Evolutionary conservation across 441 rosid species (phyloP).

Genomic region (Hura crepitans): DNA sequence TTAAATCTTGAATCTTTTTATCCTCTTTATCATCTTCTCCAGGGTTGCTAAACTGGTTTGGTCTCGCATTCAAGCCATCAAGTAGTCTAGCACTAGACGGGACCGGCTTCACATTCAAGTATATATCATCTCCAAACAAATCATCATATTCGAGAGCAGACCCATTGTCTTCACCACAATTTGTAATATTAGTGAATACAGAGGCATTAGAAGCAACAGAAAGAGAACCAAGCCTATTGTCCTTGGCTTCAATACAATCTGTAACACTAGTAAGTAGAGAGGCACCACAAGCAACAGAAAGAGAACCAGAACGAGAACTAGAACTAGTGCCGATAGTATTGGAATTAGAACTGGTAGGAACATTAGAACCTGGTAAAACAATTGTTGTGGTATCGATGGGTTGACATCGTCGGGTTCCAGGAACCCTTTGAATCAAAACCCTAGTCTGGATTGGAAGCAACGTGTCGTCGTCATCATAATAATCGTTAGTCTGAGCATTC

Average conservation of each 20-base stretch:
- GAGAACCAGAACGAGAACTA: background rate
- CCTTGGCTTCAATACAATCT: background rate
- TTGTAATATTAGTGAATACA: background rate
- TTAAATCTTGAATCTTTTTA: background rate
- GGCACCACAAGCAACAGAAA: background rate
- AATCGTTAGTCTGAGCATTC: slow-evolving; percentile 20
- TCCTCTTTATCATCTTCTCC: background rate
- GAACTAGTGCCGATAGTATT: background rate
- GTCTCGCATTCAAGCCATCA: too few species aligned
- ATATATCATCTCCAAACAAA: background rate
- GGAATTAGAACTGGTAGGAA: background rate
- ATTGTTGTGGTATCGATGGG: slow-evolving; percentile 1
- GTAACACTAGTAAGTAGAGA: too few species aligned
- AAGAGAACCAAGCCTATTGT: background rate
- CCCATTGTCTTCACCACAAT: background rate
- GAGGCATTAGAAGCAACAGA: background rate
- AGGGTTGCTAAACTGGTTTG: background rate
- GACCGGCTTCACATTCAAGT: background rate
- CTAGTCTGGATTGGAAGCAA: background rate
- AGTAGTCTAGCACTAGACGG: too few species aligned
- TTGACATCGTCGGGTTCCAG: background rate
- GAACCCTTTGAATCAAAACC: slow-evolving; percentile 18
- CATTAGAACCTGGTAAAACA: background rate
- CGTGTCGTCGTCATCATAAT: slow-evolving; percentile 3
- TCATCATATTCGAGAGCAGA: too few species aligned